A percentile compares a stretch with the other conserved stretches of the same genome.
These are phyloP conservation scores for Lasiodiplodia theobromae DNA, from an alignment of 2,329 filamentous ascomycete genomes.

Conservation along the genomic window DNA sequence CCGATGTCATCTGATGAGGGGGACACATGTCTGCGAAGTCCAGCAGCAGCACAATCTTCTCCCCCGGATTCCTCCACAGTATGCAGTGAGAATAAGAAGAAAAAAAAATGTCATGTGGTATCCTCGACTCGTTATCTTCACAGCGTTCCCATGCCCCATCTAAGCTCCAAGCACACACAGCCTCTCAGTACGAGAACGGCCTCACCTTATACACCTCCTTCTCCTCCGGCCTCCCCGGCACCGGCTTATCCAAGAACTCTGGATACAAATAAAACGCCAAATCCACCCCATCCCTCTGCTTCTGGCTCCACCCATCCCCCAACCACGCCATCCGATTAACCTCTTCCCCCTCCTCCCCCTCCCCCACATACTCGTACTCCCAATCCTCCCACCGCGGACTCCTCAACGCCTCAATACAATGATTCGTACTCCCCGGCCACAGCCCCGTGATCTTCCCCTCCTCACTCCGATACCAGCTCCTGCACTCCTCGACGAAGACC, in stretches of 20 bases:
- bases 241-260: conserved; percentile 48
- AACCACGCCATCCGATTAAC: conserved; percentile 43
- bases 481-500: conserved; percentile 44
- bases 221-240: conserved; percentile 47
- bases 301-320: conserved; percentile 43
- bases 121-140: not conserved
- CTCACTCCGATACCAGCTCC: conserved; percentile 46
- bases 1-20: not conserved
- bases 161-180: not conserved
- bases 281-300: conserved; percentile 42
- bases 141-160: not conserved
- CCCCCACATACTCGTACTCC: conserved; percentile 39
- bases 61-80: not conserved
- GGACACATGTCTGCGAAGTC: not conserved
- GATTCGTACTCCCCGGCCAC: conserved; percentile 44
- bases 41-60: not conserved
- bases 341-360: conserved; percentile 31
- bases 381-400: conserved; percentile 47
- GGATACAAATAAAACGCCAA: conserved; percentile 53
- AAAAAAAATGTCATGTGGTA: not conserved
- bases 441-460: conserved; percentile 39
- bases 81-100: not conserved
- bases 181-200: conserved; percentile 42
- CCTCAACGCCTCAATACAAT: conserved; percentile 43
- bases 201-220: conserved; percentile 43